Evolutionary conservation across 2,329 filamentous ascomycete genomes (phyloP), one percentile per base, ranked within the genome.

Genomic region (Shiraia bambusicola): DNA sequence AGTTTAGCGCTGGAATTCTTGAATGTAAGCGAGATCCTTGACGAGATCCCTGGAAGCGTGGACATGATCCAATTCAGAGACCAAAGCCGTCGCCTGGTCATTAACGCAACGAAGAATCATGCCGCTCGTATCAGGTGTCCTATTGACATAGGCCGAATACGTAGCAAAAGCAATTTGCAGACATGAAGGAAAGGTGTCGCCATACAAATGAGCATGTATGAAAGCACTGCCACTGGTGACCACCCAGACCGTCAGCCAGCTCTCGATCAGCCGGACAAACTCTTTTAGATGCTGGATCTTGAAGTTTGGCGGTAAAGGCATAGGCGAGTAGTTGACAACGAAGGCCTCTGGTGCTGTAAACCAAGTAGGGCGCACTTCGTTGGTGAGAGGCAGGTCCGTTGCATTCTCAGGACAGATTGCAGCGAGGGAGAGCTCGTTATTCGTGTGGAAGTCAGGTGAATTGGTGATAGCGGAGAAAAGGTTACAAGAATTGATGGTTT

Each of bases 111-210:
- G 39, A n/a, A 55, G 43, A 6, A 55, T 35, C 4, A 40, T 52
- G 9, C 48, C 49, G 5, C 30, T 40, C 16, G 22, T 43, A 14
- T 38, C 34, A 4, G 46, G 33, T 33, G 47, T 52, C 26, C 49
- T 26, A 30, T 50, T 25, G 37, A 41, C 27, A 29, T 50, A 52
- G 12, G 25, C 28, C 19, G 45, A 22, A 10, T 36, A 34, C 10
- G 50, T 53, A 8, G 60, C 53, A 43, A 58, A 67, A 10, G 66
- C 65, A 28, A 65, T 55, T 36, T 65, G 58, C 10, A 68, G 34
- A 28, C 56, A 52, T 6, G 46, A 53, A 12, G 49, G 46, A 22
- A 61, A 54, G n/a, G 45, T 41, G 6, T 34, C 34, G 2, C 31
- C 34, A 47, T 70, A 70, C 8, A 69, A 45, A 6, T 42, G 42